These are phyloP conservation scores for Fusarium floridanum DNA, from an alignment of 2,329 filamentous ascomycete species.

Conservation along the genomic window DNA sequence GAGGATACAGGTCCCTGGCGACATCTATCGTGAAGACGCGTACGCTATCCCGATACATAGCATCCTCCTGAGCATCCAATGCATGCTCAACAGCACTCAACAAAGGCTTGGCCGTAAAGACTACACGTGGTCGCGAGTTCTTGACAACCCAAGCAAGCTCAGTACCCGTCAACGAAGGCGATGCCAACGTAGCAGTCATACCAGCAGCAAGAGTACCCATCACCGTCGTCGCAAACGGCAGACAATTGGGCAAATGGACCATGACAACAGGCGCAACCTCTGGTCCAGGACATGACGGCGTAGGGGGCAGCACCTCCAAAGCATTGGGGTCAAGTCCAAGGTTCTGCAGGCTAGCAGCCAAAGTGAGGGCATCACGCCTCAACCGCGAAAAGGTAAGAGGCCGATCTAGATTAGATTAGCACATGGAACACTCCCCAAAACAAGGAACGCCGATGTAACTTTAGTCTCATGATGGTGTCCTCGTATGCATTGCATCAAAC, in stretches of 20 bases:
- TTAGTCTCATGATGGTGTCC: not conserved
- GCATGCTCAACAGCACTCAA: constrained; percentile 52
- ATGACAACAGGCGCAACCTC: constrained; percentile 58
- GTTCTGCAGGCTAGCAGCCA: constrained; percentile 52
- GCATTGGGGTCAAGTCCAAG: constrained; percentile 54
- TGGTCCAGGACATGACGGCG: constrained; percentile 53
- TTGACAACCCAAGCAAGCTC: constrained; percentile 58
- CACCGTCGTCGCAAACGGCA: constrained; percentile 53
- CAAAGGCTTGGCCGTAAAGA: constrained; percentile 53
- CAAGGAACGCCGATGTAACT: constrained; percentile 1
- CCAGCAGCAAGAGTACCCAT: constrained; percentile 56
- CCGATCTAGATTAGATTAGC: constrained; percentile 47
- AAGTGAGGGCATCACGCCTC: constrained; percentile 50
- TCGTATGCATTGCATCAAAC: constrained; percentile 9
- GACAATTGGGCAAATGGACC: constrained; percentile 58
- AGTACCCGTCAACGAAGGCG: constrained; percentile 54
- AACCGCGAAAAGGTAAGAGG: constrained; percentile 52
- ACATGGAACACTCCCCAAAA: not conserved
- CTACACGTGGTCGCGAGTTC: constrained; percentile 54
- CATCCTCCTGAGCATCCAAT: constrained; percentile 51
- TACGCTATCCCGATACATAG: constrained; percentile 54
- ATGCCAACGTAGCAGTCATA: constrained; percentile 56
- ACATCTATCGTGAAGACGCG: constrained; percentile 71
- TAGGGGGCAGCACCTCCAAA: constrained; percentile 53
- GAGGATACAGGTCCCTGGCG: constrained; percentile 51